Percentiles rank a stretch among this genome's conserved stretches.
Conservation (phyloP, 305 asterid species). For the Fraxinus latifolia region DNA sequence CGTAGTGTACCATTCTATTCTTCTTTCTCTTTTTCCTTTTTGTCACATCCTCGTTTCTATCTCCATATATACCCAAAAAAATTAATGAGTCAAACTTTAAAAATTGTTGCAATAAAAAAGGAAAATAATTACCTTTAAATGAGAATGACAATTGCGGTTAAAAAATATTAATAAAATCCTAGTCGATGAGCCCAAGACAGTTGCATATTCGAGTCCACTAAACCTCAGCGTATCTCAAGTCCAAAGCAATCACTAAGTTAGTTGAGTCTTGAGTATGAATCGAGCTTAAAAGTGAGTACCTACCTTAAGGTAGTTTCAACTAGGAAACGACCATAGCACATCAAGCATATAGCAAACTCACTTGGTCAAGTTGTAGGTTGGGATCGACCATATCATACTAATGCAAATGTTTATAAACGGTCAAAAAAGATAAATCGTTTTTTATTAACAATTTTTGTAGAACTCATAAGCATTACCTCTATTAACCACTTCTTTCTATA, state of each 20-base stretch:
- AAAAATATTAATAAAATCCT: neutral
- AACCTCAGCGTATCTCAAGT: neutral
- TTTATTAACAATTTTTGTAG: too few species aligned
- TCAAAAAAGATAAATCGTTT: neutral
- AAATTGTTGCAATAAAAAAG: neutral
- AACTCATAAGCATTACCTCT: neutral
- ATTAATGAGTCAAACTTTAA: neutral
- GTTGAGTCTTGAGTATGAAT: neutral
- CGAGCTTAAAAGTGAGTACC: neutral
- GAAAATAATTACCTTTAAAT: neutral
- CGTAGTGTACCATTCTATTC: neutral
- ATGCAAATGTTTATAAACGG: neutral
- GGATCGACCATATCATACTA: neutral
- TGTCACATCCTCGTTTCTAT: neutral
- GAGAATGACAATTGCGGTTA: neutral
- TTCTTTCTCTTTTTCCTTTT: neutral
- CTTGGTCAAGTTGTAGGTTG: neutral
- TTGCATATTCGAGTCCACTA: neutral
- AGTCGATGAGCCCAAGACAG: neutral
- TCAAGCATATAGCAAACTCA: neutral
- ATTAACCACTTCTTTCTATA: neutral
- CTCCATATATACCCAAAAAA: neutral
- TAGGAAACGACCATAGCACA: neutral
- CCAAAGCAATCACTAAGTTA: neutral
- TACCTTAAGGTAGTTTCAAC: neutral